These are phyloP conservation scores for Quercus wislizeni DNA, from an alignment of 306 rosid genomes.

Conservation along the genomic window DNA sequence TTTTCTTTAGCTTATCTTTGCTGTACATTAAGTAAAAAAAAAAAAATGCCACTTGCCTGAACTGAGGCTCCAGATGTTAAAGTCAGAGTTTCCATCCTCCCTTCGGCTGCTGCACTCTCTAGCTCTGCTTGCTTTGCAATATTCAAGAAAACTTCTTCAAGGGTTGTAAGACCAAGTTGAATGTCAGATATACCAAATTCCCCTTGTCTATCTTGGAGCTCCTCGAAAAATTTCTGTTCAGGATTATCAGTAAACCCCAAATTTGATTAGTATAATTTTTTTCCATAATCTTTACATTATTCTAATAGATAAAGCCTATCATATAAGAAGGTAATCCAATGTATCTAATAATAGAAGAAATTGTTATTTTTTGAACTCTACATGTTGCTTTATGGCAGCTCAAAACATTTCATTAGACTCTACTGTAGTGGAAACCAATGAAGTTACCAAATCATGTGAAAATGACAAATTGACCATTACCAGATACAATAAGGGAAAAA, in stretches of 20 bases:
- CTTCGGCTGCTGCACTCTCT: conserved; percentile 77
- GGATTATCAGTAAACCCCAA: conserved; percentile 5
- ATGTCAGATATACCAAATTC: conserved; percentile 79
- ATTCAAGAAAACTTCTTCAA: conserved; percentile 87
- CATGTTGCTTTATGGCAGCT: not conserved
- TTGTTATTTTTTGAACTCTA: not conserved
- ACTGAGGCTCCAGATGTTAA: conserved; percentile 62
- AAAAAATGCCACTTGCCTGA: conserved; percentile 34
- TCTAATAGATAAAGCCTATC: not conserved
- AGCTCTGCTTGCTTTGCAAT: conserved; percentile 85
- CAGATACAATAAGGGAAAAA: too few relatives aligned
- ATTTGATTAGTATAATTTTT: not conserved
- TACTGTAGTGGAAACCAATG: not conserved
- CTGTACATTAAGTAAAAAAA: not conserved
- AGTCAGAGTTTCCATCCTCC: conserved; percentile 49
- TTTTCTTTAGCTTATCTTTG: not conserved
- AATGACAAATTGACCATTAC: not conserved
- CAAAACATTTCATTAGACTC: not conserved
- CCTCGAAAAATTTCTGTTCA: conserved; percentile 61
- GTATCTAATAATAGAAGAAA: not conserved
- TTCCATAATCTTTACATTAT: not conserved
- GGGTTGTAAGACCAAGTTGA: conserved; percentile 81
- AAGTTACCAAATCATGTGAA: not conserved
- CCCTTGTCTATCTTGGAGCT: conserved; percentile 61
- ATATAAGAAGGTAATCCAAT: not conserved